phyloP scores from a whole-genome alignment of 768 basidiomycete species.

The Pleurotus eryngii region DNA sequence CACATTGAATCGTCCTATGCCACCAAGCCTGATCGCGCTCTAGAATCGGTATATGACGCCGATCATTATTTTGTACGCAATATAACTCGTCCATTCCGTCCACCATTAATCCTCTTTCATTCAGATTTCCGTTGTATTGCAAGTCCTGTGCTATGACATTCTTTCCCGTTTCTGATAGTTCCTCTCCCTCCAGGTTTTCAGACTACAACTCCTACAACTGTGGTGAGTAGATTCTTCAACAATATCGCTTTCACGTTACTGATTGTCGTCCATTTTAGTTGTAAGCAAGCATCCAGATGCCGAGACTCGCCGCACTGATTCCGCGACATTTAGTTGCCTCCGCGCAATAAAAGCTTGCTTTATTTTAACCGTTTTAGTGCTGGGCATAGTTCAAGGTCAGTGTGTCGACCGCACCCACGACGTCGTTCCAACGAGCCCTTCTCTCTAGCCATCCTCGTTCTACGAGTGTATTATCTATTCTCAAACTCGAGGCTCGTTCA shows the following conservation, averaged over 20 bases:
- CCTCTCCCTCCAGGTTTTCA: slow-evolving; percentile 18
- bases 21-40: not conserved
- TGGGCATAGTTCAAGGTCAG: slow-evolving; percentile 33
- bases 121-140: slow-evolving; percentile 18
- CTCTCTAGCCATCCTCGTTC: slow-evolving; percentile 31
- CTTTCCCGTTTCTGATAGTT: not conserved
- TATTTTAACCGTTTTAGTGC: slow-evolving; percentile 21
- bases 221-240: slow-evolving; percentile 16
- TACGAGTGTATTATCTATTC: slow-evolving; percentile 41
- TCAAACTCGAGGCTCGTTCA: slow-evolving; percentile 24
- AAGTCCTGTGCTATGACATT: slow-evolving; percentile 9
- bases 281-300: slow-evolving; percentile 11
- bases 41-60: slow-evolving; percentile 32
- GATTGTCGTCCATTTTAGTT: slow-evolving; percentile 14
- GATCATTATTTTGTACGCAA: slow-evolving; percentile 21
- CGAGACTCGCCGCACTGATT: not conserved
- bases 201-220: slow-evolving; percentile 19
- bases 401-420: not conserved
- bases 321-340: slow-evolving; percentile 21
- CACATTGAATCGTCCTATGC: not conserved
- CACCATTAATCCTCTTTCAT: slow-evolving; percentile 3
- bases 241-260: not conserved
- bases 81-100: not conserved
- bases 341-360: slow-evolving; percentile 24
- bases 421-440: not conserved